Evolutionary conservation across 2,329 filamentous ascomycete genomes (phyloP), one percentile per base, ranked within the genome.

Genomic region (Herpotrichia juniperi): DNA sequence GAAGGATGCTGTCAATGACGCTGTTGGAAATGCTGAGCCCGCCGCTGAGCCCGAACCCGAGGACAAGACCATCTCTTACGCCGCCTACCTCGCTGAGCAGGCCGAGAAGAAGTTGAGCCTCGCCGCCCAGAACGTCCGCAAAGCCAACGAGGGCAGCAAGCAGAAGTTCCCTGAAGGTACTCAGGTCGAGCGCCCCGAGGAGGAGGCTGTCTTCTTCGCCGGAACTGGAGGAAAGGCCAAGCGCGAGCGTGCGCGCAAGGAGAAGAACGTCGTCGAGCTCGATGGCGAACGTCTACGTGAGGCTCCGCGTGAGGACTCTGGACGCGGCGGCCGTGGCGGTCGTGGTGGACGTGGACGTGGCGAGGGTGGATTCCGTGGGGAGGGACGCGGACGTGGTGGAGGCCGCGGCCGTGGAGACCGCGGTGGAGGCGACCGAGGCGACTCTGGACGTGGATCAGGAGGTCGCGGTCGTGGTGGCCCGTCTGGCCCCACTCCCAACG

Each of bases 141-240:
- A 92, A 82, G 81, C 93, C 77, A 97, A 97, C 83, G 93, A 97
- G 82, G 93, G 93, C 71, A 84, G 82, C 81, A 91, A 91, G 83
- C 93, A 94, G 86, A 94, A 97, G 85, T 96, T 93, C 90, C 90
- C 89, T 69, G 82, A 84, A 69, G 92, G 91, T 74, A 96, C 93
- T 82, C 78, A 81, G 58, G 66, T 86, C 67, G 68, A 74, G 68
- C 81, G 80, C 62, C 74, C 73, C 53, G 74, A 81, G 42, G 83
- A 84, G 48, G 87, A 91, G 67, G 86, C 89, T 66, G 72, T 74
- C 62, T 97, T 90, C 85, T 88, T 96, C 72, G 79, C 88, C 69
- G 87, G 83, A 66, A 76, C 83, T 62, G 82, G 81, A 58, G 88
- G 88, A 79, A 97, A 97, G 88, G 78, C 86, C 75, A 80, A 79